Evolutionary conservation across 306 rosid genomes (phyloP).

Genomic region (Dalbergia oliveri): DNA sequence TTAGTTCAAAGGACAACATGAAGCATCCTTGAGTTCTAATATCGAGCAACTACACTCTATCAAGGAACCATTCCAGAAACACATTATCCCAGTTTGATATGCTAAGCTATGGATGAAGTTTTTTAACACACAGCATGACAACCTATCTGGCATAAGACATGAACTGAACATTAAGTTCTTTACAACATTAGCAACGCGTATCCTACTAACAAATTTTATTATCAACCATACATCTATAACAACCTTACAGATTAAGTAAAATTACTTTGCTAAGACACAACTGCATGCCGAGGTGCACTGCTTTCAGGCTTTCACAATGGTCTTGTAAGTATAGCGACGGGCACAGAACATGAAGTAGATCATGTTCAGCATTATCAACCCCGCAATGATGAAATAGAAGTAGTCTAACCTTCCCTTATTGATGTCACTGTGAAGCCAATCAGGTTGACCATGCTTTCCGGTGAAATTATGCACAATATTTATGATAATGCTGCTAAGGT

Average conservation of each 20-base stretch:
- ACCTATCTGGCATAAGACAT: too few relatives aligned
- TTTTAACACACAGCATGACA: too few relatives aligned
- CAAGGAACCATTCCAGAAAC: not conserved
- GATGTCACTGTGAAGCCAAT: conserved; percentile 62
- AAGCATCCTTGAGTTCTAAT: not conserved
- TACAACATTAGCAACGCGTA: too few relatives aligned
- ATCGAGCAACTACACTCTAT: not conserved
- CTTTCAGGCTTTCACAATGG: not conserved
- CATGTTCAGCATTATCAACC: conserved; percentile 41
- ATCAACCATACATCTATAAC: too few relatives aligned
- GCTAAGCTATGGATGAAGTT: not conserved
- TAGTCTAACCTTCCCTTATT: conserved; percentile 59
- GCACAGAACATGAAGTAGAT: conserved; percentile 48
- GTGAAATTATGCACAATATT: conserved; percentile 46
- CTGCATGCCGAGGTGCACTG: not conserved
- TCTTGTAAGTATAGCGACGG: conserved; percentile 46
- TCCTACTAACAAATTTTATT: too few relatives aligned
- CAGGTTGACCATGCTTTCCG: conserved; percentile 44
- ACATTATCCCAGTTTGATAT: not conserved
- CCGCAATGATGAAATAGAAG: conserved; percentile 55
- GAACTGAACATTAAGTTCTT: too few relatives aligned
- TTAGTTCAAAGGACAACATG: not conserved
- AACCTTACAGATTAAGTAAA: not conserved
- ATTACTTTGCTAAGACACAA: not conserved
- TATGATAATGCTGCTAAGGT: conserved; percentile 46